These are phyloP conservation scores for Candida golubevii DNA, from an alignment of 805 yeast species.

Conservation along the genomic window DNA sequence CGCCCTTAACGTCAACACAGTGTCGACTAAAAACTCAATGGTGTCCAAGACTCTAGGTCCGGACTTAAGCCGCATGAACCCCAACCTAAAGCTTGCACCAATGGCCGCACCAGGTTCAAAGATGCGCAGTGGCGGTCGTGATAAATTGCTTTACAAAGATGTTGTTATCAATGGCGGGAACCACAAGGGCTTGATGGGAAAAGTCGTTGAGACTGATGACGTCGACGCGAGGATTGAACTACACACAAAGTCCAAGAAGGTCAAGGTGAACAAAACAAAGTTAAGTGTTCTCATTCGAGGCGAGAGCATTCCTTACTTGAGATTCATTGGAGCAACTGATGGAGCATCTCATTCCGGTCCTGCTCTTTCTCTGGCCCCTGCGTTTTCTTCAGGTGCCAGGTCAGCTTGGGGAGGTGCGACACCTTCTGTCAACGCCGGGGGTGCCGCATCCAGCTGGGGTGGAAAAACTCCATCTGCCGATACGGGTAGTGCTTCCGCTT, in stretches of 20 bases:
- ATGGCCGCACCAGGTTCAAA: conserved; percentile 44
- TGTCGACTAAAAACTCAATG: conserved; percentile 77
- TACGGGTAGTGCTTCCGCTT: conserved; percentile 32
- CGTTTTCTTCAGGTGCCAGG: conserved; percentile 41
- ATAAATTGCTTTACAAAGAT: conserved; percentile 73
- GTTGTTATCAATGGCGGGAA: conserved; percentile 89
- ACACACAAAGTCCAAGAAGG: conserved; percentile 85
- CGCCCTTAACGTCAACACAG: conserved; percentile 71
- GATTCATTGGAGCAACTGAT: conserved; percentile 57
- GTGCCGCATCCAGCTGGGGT: conserved; percentile 37
- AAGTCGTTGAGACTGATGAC: conserved; percentile 90
- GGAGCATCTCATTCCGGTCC: conserved; percentile 15
- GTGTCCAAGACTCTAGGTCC: conserved; percentile 50
- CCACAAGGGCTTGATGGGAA: conserved; percentile 91
- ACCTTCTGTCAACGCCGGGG: conserved; percentile 26
- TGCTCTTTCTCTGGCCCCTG: conserved; percentile 25
- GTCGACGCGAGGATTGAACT: conserved; percentile 87
- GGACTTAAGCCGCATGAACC: conserved; percentile 85
- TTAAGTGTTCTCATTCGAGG: conserved; percentile 70
- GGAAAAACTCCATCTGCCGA: conserved; percentile 30
- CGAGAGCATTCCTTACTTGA: conserved; percentile 70
- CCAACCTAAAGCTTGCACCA: conserved; percentile 51
- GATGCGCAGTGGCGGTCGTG: conserved; percentile 66
- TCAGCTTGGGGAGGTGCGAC: conserved; percentile 50
- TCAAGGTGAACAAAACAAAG: conserved; percentile 76